Base-by-base conservation (phyloP, 2,329 filamentous ascomycete species). In the Scytalidium sp. region DNA sequence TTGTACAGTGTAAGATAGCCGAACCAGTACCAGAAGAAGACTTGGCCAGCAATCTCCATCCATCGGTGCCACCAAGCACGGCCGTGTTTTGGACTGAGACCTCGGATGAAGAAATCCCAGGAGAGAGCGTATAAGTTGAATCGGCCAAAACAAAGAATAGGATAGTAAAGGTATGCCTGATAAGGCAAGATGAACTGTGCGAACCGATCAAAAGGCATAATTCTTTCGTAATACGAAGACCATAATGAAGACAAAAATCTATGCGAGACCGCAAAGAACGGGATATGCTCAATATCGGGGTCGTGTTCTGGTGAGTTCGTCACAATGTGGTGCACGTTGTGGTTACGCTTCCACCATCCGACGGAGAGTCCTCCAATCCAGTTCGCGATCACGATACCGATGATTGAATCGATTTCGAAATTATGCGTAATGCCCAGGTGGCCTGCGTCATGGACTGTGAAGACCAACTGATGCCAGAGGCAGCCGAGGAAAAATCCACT, bases 341-440 rank as follows among this genome's bases (percentile, higher is more conserved):
- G 93, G 66, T 85, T 97, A 54, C 84, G 80, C 71, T 97, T 97
- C 93, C 94, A 99, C 94, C 94, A 99, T 41, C 93, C 90, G 47
- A 96, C 72, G 21, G 90, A 96, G 27, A 99, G 71, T 0, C 94
- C 94, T 32, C 94, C 94, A 19, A 94, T 73, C 60, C 87, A 97
- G 66, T 96, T 88, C 47, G 92, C 91, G 61, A 97, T 87, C 56
- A 96, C 72, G 63, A 97, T 96, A 44, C 90, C 93, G 54, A 99
- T 90, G 44, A 87, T 76, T 2, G 87, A 87, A 67, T 99, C 94
- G 32, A 83, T 70, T 45, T 88, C 84, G 66, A 93, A 97, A 65
- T 86, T 78, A 69, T 97, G 93, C 2, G 94, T 99, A 60, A 99
- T 96, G 57, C 90, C 94, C 87, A 97, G 96, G 69, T 99, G 94